Conservation (phyloP, 202 grass and related monocot genomes). For the Hordeum pubiflorum region DNA sequence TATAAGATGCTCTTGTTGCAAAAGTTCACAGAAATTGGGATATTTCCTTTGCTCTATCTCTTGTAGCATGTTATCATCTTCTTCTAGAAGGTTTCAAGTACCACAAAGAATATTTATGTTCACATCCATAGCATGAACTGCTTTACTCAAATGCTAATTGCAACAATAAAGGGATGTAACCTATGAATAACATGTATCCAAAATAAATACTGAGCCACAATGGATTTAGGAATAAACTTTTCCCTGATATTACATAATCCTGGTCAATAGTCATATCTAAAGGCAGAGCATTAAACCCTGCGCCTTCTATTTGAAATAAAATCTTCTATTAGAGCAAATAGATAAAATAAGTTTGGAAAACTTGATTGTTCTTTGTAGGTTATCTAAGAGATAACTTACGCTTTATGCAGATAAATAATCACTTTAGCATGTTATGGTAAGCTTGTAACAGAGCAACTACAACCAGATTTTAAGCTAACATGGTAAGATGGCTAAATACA, state of each 20-base stretch:
- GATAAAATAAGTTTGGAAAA: neutral
- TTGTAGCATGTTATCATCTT: neutral
- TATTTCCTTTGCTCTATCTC: neutral
- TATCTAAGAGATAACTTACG: neutral
- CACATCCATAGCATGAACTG: neutral
- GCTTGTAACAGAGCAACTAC: neutral
- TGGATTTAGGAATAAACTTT: neutral
- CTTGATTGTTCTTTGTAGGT: neutral
- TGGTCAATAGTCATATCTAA: slow-evolving; percentile 15
- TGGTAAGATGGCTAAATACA: neutral
- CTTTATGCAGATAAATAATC: neutral
- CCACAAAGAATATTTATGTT: neutral
- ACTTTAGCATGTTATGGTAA: neutral
- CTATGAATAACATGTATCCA: neutral
- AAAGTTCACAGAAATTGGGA: neutral
- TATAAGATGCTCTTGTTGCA: neutral
- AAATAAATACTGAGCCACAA: slow-evolving; percentile 11
- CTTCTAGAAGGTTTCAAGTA: neutral
- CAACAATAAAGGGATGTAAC: slow-evolving; percentile 4
- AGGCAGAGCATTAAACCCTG: neutral
- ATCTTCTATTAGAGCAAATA: neutral
- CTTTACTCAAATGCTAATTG: neutral
- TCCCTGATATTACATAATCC: neutral
- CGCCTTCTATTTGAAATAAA: neutral
- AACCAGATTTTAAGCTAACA: neutral